Evolutionary conservation across 108 stramenopile genomes (phyloP), one percentile per base, ranked within the genome.

Genomic region (Fistulifera solaris): DNA sequence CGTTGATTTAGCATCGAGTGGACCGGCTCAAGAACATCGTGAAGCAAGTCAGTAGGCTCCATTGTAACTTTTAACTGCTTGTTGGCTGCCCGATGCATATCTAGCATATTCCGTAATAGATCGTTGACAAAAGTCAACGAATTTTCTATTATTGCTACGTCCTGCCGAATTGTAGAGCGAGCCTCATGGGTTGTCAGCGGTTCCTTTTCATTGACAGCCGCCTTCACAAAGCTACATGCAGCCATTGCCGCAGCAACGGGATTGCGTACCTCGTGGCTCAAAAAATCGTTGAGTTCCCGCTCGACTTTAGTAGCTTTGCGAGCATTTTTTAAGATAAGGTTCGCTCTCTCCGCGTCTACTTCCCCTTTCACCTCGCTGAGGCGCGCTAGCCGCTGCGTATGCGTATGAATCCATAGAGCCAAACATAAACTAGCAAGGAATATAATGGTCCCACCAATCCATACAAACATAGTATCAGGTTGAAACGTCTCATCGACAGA

Each of bases 241-340:
- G 66, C 48, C 52, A 67, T 67, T 24, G 66, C 66, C 1, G 66
- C 66, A 8, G 66, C 49, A 0, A 67, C 54, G 15, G 67, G 35
- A n/a, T 68, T 68, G 27, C 67, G 60, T 13, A 68, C 67, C 47
- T 68, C 67, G 48, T 71, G 70, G 1, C 64, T 59, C 23, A 71
- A 47, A 40, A 54, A 71, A 24, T 71, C 70, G 39, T 72, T 72
- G 14, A 72, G 40, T 44, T 72, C 65, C 0, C 71, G 71, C 27
- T 72, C 65, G 12, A 51, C 41, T 31, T 46, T 25, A 17, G 65
- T 59, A 19, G 60, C 48, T 42, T 62, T 27, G 42, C 49, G 18
- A 15, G 71, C 71, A 52, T 38, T 67, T n/a, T 61, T 41, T 7
- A 72, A 18, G 28, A 72, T 63, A 8, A 72, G 45, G 13, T 54